phyloP scores from a whole-genome alignment of 2,329 filamentous ascomycete species.

The Trichoderma koningii region DNA sequence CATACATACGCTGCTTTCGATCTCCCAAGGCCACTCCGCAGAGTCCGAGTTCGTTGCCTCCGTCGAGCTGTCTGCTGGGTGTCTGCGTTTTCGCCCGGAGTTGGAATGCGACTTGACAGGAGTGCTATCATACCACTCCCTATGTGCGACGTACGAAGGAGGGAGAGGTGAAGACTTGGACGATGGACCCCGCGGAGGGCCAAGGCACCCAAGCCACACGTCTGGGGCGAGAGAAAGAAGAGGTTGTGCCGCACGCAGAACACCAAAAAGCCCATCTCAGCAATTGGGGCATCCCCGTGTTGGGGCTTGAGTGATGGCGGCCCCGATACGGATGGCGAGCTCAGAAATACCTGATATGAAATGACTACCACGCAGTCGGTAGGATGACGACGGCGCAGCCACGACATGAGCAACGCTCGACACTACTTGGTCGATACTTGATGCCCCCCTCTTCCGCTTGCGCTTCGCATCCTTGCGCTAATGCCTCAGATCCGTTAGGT shows the following conservation, averaged over 20 bases:
- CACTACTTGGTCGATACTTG: background rate
- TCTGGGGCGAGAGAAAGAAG: background rate
- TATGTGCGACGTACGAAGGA: background rate
- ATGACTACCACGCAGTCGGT: background rate
- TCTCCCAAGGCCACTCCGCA: background rate
- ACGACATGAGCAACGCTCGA: background rate
- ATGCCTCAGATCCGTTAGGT: conserved; percentile 10
- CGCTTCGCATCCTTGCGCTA: conserved; percentile 18
- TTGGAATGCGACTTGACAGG: background rate
- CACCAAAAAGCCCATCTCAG: background rate
- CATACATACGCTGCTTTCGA: too few species aligned
- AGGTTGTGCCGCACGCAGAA: background rate
- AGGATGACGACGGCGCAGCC: background rate
- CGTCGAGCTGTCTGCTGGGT: background rate
- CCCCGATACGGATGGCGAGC: background rate
- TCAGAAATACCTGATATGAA: background rate
- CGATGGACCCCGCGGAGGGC: background rate
- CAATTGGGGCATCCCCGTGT: too few species aligned
- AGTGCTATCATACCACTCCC: background rate
- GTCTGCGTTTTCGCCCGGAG: too few species aligned
- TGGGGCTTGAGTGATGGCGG: background rate
- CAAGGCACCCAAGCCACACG: conserved; percentile 15
- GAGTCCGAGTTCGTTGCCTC: conserved; percentile 6
- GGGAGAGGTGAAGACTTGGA: too few species aligned
- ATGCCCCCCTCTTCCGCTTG: background rate